phyloP scores from a whole-genome alignment of 208 protist species.

The Trypanosoma avium region DNA sequence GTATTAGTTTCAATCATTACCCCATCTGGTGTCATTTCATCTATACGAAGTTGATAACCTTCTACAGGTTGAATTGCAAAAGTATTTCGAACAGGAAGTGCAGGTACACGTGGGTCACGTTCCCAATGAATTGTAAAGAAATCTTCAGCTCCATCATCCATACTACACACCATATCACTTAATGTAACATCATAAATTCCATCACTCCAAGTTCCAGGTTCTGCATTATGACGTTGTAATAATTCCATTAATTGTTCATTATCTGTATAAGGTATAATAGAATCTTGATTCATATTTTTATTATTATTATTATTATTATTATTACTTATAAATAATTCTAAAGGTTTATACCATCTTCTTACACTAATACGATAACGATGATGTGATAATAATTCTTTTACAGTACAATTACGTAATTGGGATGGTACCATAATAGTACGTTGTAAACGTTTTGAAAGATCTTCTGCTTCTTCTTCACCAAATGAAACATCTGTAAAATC shows the following conservation, averaged over 20 bases:
- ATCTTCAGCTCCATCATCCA: constrained; percentile 77
- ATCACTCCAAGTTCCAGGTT: constrained; percentile 79
- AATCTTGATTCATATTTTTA: too few species aligned
- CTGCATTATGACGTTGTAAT: constrained; percentile 47
- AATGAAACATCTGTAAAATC: constrained; percentile 67
- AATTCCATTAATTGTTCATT: constrained; percentile 39
- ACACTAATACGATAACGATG: constrained; percentile 80
- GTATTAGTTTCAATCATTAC: constrained; percentile 29
- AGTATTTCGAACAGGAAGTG: constrained; percentile 42
- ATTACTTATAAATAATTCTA: constrained; percentile 40
- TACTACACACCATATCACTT: constrained; percentile 72
- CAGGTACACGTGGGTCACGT: constrained; percentile 57
- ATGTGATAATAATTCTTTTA: constrained; percentile 71
- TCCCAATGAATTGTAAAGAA: constrained; percentile 78
- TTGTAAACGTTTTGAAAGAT: constrained; percentile 14
- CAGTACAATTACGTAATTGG: constrained; percentile 50
- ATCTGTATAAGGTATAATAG: constrained; percentile 11
- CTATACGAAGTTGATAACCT: constrained; percentile 75
- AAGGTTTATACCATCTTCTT: constrained; percentile 85
- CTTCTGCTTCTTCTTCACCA: constrained; percentile 45
- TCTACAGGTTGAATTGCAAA: constrained; percentile 49
- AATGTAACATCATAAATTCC: constrained; percentile 71
- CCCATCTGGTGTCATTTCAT: constrained; percentile 65
- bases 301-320: constrained; percentile 15
- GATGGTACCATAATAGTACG: constrained; percentile 40